Evolutionary conservation across 2,329 filamentous ascomycete species (phyloP).

Genomic region (Talaromyces verruculosus): DNA sequence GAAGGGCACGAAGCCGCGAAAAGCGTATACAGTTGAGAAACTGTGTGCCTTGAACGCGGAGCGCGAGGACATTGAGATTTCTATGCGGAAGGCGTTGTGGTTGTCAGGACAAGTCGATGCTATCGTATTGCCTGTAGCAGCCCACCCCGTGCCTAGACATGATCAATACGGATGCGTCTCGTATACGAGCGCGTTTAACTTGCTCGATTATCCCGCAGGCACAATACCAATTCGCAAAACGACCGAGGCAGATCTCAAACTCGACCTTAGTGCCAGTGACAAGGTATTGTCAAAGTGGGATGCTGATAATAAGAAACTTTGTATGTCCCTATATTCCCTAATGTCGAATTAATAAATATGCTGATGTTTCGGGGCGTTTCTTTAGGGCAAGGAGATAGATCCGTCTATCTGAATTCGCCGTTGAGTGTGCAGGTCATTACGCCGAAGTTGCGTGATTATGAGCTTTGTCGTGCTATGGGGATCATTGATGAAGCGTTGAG

Average conservation of each 20-base stretch:
- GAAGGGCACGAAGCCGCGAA: conserved; percentile 51
- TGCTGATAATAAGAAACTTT: conserved; percentile 59
- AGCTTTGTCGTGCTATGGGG: conserved; percentile 55
- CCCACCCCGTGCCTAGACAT: conserved; percentile 62
- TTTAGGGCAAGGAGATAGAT: conserved; percentile 52
- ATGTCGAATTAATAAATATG: too few species aligned
- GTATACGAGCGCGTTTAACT: conserved; percentile 62
- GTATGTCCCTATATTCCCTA: conserved; percentile 38
- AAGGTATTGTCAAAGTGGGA: conserved; percentile 56
- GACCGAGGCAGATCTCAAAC: conserved; percentile 44
- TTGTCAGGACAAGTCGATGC: conserved; percentile 52
- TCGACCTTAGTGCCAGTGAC: conserved; percentile 51
- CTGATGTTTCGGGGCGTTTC: too few species aligned
- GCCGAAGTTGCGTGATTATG: conserved; percentile 56
- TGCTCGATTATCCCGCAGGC: conserved; percentile 63
- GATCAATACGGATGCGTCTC: conserved; percentile 64
- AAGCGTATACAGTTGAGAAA: conserved; percentile 50
- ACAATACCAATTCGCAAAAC: conserved; percentile 56
- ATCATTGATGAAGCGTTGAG: conserved; percentile 47
- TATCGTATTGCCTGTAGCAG: conserved; percentile 63
- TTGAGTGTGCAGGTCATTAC: conserved; percentile 60
- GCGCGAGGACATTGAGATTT: conserved; percentile 54
- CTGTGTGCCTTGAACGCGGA: conserved; percentile 55
- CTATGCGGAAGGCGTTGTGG: conserved; percentile 60
- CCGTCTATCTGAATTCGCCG: conserved; percentile 55